Percentiles rank a stretch among this genome's conserved stretches.
Conservation (phyloP, 805 yeast species). For the Kazachstania martiniae region DNA sequence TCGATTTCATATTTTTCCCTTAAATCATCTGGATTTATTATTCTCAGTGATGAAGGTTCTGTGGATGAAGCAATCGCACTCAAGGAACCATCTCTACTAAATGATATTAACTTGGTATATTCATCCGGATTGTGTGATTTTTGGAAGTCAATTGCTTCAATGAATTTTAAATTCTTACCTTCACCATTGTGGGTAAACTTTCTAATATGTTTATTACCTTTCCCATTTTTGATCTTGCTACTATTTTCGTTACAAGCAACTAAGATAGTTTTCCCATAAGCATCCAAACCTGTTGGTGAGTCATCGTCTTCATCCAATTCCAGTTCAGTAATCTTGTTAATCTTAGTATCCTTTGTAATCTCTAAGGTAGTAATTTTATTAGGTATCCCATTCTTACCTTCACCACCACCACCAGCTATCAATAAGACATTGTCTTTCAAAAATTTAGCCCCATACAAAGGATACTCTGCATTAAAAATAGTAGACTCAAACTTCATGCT, state of each 20-base stretch:
- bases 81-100: slow-evolving; percentile 46
- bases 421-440: slow-evolving; percentile 47
- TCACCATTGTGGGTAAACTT: slow-evolving; percentile 37
- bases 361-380: slow-evolving; percentile 63
- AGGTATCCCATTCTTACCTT: slow-evolving; percentile 84
- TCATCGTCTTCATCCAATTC: slow-evolving; percentile 36
- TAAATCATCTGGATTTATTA: slow-evolving; percentile 46
- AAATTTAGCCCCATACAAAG: slow-evolving; percentile 72
- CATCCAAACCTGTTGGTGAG: slow-evolving; percentile 3
- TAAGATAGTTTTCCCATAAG: slow-evolving; percentile 34
- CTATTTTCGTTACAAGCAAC: slow-evolving; percentile 70
- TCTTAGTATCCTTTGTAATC: slow-evolving; percentile 33
- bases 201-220: slow-evolving; percentile 57
- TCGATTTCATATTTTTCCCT: slow-evolving; percentile 42
- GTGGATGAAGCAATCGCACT: slow-evolving; percentile 62
- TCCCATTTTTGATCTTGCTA: slow-evolving; percentile 45
- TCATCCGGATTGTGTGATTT: slow-evolving; percentile 41
- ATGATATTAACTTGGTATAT: slow-evolving; percentile 47
- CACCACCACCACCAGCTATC: slow-evolving; percentile 93
- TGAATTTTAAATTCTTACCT: slow-evolving; percentile 43
- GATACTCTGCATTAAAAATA: slow-evolving; percentile 43
- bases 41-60: slow-evolving; percentile 49
- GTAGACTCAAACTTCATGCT: slow-evolving; percentile 20
- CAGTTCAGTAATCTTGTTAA: slow-evolving; percentile 51
- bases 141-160: slow-evolving; percentile 46